phyloP scores from a whole-genome alignment of 768 basidiomycete genomes.

The Tulasnella sp. region DNA sequence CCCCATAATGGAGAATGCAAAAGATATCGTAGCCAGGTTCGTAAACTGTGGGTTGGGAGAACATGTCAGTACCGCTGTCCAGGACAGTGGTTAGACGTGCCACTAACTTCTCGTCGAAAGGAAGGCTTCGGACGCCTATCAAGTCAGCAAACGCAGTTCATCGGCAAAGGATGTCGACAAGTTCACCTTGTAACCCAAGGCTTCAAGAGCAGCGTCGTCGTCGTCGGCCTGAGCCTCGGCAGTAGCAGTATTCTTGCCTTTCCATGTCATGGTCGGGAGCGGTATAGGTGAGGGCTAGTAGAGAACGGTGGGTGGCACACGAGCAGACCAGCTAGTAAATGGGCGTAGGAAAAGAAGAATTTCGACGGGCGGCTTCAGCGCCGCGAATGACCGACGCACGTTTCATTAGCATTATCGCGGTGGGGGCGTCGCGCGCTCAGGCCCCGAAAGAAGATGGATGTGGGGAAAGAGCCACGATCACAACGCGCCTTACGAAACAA shows the following conservation, averaged over 20 bases:
- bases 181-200: slow-evolving; percentile 15
- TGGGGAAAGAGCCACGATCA: too few relatives aligned
- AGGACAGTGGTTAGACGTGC: neutral
- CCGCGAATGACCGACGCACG: neutral
- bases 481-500: too few relatives aligned
- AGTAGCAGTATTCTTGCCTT: neutral
- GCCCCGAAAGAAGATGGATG: neutral
- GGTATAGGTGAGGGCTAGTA: neutral
- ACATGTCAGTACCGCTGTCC: neutral
- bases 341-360: neutral
- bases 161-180: neutral
- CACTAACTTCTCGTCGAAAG: slow-evolving; percentile 15
- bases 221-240: too few relatives aligned
- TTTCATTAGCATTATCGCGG: neutral
- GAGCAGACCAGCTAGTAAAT: too few relatives aligned
- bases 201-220: slow-evolving; percentile 16
- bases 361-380: neutral
- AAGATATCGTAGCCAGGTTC: slow-evolving; percentile 17
- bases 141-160: neutral
- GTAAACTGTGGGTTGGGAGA: slow-evolving; percentile 8
- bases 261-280: neutral
- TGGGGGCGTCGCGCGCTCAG: neutral
- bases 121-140: slow-evolving; percentile 5
- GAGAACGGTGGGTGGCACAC: neutral
- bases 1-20: slow-evolving; percentile 19